Evolutionary conservation across 2,329 filamentous ascomycete species (phyloP).

Genomic region (Cordyceps pruinosa): DNA sequence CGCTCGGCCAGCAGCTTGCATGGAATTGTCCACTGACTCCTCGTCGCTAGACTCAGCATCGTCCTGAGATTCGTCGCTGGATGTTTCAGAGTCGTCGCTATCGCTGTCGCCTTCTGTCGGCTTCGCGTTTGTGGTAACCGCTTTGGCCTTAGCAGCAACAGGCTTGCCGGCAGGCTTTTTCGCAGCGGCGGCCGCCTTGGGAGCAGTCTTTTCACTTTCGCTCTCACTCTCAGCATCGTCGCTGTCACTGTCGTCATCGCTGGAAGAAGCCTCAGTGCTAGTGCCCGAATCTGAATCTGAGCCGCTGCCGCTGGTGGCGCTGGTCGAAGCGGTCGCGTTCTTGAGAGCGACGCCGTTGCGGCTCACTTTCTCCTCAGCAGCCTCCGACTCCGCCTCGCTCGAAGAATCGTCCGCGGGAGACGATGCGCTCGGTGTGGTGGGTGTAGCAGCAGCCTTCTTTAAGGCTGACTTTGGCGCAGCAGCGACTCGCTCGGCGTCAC

Average conservation of each 20-base stretch:
- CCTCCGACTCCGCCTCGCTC: conserved; percentile 16
- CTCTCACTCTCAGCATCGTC: conserved; percentile 9
- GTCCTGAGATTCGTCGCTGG: conserved; percentile 14
- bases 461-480: conserved; percentile 14
- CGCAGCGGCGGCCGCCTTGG: background rate
- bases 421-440: conserved; percentile 4
- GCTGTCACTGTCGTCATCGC: background rate
- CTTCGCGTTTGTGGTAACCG: conserved; percentile 7
- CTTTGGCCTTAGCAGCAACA: conserved; percentile 16
- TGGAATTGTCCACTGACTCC: conserved; percentile 30
- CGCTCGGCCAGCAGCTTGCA: conserved; percentile 30
- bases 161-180: conserved; percentile 16
- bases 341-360: conserved; percentile 13
- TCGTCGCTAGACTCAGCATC: conserved; percentile 22
- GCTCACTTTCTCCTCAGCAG: conserved; percentile 20
- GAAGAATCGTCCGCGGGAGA: conserved; percentile 14
- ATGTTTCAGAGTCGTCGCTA: conserved; percentile 14
- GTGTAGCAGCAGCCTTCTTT: conserved; percentile 13
- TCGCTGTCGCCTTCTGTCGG: conserved; percentile 15
- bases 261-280: conserved; percentile 8
- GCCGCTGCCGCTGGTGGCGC: conserved; percentile 12
- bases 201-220: conserved; percentile 7
- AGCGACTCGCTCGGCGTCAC: conserved; percentile 32
- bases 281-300: conserved; percentile 16
- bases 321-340: conserved; percentile 12